Percentiles rank a stretch among this genome's conserved stretches.
phyloP scores from a whole-genome alignment of 202 grass and related monocot genomes.

The Brachypodium distachyon region DNA sequence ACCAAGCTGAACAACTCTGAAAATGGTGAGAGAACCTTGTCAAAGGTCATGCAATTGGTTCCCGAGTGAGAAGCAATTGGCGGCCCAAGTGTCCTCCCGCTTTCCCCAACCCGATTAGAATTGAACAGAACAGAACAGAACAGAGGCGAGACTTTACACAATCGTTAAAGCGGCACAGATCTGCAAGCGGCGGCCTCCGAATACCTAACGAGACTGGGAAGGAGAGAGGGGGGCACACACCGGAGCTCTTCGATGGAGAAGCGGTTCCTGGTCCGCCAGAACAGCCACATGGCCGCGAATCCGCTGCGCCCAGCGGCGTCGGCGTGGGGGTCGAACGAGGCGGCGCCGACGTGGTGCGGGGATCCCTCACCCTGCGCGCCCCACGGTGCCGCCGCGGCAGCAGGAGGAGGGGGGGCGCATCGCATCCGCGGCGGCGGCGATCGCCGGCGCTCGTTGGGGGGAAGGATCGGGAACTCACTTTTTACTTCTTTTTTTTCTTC shows the following conservation, averaged over 20 bases:
- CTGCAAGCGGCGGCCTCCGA: neutral
- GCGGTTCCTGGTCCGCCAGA: constrained; percentile 84
- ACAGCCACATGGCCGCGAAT: constrained; percentile 71
- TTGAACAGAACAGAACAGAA: neutral
- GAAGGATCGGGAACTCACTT: neutral
- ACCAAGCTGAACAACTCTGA: neutral
- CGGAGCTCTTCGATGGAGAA: constrained; percentile 96
- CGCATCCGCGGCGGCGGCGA: constrained; percentile 38
- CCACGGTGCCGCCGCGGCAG: constrained; percentile 20
- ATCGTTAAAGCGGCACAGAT: constrained; percentile 1
- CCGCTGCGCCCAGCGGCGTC: neutral
- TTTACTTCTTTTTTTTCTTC: neutral
- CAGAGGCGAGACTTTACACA: neutral
- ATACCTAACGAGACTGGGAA: neutral
- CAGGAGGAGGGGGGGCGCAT: constrained; percentile 17
- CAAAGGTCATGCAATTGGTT: neutral
- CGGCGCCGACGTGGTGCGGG: neutral
- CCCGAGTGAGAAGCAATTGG: neutral
- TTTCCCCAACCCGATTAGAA: neutral
- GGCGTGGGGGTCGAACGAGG: neutral
- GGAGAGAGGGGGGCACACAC: constrained; percentile 25
- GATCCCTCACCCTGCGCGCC: constrained; percentile 11
- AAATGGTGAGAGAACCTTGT: neutral
- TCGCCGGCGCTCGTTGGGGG: constrained; percentile 14
- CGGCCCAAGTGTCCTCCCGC: neutral